These are phyloP conservation scores for Wickerhamiella qilinensis DNA, from an alignment of 805 yeast genomes.

Conservation along the genomic window DNA sequence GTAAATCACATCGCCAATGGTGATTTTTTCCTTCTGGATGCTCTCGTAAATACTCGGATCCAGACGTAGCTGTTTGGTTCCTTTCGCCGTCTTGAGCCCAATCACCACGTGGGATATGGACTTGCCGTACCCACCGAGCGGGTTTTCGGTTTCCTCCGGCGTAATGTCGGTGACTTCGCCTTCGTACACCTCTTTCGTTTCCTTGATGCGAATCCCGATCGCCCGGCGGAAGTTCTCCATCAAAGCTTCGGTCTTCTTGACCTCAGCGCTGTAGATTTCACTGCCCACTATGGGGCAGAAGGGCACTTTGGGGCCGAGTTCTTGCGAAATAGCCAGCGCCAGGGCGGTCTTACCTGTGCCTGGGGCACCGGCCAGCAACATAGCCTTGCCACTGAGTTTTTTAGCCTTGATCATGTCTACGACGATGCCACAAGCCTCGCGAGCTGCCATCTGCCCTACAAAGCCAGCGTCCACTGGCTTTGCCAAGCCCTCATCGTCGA, in stretches of 20 bases:
- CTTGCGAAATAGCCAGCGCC: slow-evolving; percentile 91
- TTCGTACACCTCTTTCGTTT: slow-evolving; percentile 93
- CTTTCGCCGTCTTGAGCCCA: slow-evolving; percentile 83
- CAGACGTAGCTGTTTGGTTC: slow-evolving; percentile 73
- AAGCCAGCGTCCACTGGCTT: slow-evolving; percentile 77
- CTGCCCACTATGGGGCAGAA: slow-evolving; percentile 95
- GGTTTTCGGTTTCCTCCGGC: slow-evolving; percentile 93
- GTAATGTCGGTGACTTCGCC: slow-evolving; percentile 95
- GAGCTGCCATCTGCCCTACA: slow-evolving; percentile 57
- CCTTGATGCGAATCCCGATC: slow-evolving; percentile 89
- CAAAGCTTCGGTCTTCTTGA: slow-evolving; percentile 87
- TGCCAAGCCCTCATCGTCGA: slow-evolving; percentile 80
- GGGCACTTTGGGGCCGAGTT: slow-evolving; percentile 92
- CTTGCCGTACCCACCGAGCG: slow-evolving; percentile 95
- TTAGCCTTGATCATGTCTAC: slow-evolving; percentile 86
- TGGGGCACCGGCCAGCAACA: slow-evolving; percentile 90
- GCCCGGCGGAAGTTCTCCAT: slow-evolving; percentile 96
- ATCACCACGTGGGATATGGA: slow-evolving; percentile 88
- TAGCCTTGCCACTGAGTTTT: slow-evolving; percentile 91
- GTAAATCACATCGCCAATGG: slow-evolving; percentile 92
- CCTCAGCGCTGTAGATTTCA: slow-evolving; percentile 89
- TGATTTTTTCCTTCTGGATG: slow-evolving; percentile 84
- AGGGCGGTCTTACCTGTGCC: slow-evolving; percentile 98
- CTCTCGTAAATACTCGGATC: slow-evolving; percentile 89
- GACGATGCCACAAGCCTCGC: slow-evolving; percentile 79